Evolutionary conservation across 2,329 filamentous ascomycete species (phyloP).

Genomic region (Cladosporium sp.): DNA sequence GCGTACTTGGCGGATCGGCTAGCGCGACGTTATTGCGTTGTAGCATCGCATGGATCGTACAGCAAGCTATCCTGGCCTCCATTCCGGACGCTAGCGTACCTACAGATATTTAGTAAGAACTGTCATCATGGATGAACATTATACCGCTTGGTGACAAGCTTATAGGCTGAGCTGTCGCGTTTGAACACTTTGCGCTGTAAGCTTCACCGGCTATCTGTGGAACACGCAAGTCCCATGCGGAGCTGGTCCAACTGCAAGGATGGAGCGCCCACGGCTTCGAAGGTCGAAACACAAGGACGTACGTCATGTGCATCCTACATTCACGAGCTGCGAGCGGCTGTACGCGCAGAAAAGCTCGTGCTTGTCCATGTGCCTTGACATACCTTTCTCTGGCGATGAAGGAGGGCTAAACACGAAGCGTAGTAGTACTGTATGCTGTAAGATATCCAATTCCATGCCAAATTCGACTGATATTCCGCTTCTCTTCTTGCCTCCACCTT

Average conservation of each 20-base stretch:
- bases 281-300: background rate
- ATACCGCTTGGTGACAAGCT: background rate
- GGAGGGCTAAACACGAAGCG: too few species aligned
- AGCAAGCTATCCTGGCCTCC: background rate
- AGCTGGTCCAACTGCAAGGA: background rate
- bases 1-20: background rate
- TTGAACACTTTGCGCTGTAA: background rate
- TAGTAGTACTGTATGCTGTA: too few species aligned
- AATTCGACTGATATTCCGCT: too few species aligned
- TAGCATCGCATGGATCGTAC: too few species aligned
- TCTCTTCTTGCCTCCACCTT: too few species aligned
- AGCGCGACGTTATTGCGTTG: background rate
- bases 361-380: too few species aligned
- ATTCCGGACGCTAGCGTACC: background rate
- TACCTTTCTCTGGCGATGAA: too few species aligned
- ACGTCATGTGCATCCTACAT: background rate
- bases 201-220: background rate
- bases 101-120: background rate
- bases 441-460: too few species aligned
- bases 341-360: too few species aligned
- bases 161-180: background rate
- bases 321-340: too few species aligned
- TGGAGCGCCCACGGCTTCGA: background rate
- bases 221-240: background rate
- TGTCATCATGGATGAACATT: background rate